Conservation (phyloP, 306 rosid genomes). For the Prunus padus region DNA sequence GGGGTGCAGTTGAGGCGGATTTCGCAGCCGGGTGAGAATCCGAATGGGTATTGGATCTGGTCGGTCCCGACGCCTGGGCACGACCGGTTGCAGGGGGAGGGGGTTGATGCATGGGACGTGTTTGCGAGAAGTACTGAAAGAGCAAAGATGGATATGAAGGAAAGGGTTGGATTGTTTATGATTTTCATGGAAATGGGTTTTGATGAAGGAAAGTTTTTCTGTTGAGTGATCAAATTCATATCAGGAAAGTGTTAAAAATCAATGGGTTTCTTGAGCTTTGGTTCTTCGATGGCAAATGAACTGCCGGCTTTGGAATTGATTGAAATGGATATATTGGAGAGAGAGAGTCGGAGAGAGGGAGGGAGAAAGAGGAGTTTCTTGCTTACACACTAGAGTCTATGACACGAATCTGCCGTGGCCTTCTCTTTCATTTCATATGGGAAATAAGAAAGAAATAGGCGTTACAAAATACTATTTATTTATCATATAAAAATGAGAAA, state of each 20-base stretch:
- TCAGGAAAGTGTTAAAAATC: background rate
- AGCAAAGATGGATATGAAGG: background rate
- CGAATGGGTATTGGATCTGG: constrained; percentile 55
- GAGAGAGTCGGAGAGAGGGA: background rate
- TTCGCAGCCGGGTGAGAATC: constrained; percentile 71
- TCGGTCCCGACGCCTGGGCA: constrained; percentile 27
- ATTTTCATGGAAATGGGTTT: constrained; percentile 19
- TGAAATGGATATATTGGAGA: background rate
- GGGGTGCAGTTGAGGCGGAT: constrained; percentile 58
- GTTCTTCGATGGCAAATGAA: background rate
- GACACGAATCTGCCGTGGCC: background rate
- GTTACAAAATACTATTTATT: background rate
- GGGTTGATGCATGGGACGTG: constrained; percentile 16
- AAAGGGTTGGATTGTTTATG: background rate
- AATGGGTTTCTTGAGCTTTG: background rate
- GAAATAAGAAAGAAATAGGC: background rate
- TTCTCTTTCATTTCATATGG: background rate
- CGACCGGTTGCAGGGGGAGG: constrained; percentile 39
- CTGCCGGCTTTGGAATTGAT: background rate
- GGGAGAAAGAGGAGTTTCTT: background rate
- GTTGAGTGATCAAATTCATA: background rate
- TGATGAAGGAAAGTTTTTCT: background rate
- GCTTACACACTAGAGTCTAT: background rate
- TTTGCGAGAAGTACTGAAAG: background rate
- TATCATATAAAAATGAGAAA: background rate